A percentile compares a stretch with the other conserved stretches of the same genome.
These are phyloP conservation scores for Neltuma alba DNA, from an alignment of 306 rosid species.

Conservation along the genomic window DNA sequence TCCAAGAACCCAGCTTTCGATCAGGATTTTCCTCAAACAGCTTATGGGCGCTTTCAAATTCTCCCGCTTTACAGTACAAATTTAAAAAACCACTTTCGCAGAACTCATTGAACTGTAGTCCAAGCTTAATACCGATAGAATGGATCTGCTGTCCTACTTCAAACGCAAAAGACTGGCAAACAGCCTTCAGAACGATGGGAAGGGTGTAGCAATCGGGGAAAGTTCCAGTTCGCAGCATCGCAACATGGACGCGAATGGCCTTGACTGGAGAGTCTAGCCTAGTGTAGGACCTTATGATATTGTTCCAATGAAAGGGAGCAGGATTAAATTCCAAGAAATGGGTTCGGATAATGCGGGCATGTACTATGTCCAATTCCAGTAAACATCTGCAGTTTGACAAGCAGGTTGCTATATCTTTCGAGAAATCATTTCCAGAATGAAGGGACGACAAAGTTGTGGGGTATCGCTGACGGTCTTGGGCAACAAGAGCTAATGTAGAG, in stretches of 20 bases:
- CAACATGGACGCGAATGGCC: slow-evolving; percentile 46
- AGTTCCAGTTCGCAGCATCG: slow-evolving; percentile 56
- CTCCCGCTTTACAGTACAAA: slow-evolving; percentile 64
- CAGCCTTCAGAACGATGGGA: slow-evolving; percentile 66
- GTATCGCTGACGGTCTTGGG: slow-evolving; percentile 13
- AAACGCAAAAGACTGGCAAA: slow-evolving; percentile 43
- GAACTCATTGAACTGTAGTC: slow-evolving; percentile 59
- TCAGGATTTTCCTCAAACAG: slow-evolving; percentile 70
- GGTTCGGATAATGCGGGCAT: slow-evolving; percentile 53
- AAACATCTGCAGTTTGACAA: slow-evolving; percentile 41
- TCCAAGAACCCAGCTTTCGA: slow-evolving; percentile 81
- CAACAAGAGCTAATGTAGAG: background rate
- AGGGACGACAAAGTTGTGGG: background rate
- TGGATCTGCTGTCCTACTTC: slow-evolving; percentile 63
- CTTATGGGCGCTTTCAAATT: slow-evolving; percentile 55
- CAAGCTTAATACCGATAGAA: slow-evolving; percentile 55
- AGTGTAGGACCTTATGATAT: slow-evolving; percentile 60
- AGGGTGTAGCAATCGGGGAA: slow-evolving; percentile 69
- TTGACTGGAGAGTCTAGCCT: slow-evolving; percentile 51
- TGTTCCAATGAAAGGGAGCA: slow-evolving; percentile 74
- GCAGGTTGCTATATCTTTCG: slow-evolving; percentile 35
- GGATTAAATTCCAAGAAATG: slow-evolving; percentile 43
- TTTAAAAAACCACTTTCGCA: slow-evolving; percentile 70
- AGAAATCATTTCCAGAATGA: slow-evolving; percentile 31
- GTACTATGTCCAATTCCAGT: slow-evolving; percentile 42